These are phyloP conservation scores for Paraleonurus japonicus DNA, from an alignment of 257 asterid species.

Conservation along the genomic window DNA sequence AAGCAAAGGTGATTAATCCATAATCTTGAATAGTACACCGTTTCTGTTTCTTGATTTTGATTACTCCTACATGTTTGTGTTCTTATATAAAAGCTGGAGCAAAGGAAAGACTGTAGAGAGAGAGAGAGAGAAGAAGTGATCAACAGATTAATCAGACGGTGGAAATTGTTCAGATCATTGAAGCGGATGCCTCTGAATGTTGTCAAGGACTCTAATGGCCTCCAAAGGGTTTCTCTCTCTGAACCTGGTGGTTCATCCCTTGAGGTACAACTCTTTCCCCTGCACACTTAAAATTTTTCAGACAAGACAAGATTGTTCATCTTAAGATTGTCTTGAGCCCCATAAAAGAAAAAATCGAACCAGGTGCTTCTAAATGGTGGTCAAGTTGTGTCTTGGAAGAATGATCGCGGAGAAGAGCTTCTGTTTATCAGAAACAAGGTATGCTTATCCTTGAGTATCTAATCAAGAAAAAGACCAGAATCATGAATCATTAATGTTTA, in stretches of 20 bases:
- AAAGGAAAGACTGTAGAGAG: constrained; percentile 5
- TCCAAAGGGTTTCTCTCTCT: constrained; percentile 34
- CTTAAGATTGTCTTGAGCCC: not conserved
- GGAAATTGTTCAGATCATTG: constrained; percentile 39
- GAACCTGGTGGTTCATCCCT: constrained; percentile 41
- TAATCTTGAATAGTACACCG: not conserved
- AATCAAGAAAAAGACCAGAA: not conserved
- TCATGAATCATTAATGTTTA: not conserved
- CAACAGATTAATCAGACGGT: constrained; percentile 30
- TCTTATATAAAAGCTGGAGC: constrained; percentile 33
- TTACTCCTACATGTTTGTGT: not conserved
- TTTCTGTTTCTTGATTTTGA: not conserved
- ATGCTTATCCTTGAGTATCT: not conserved
- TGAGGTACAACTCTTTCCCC: constrained; percentile 30
- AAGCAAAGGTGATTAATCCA: constrained; percentile 24
- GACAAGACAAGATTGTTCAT: not conserved
- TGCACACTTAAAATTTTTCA: not conserved
- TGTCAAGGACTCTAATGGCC: constrained; percentile 32
- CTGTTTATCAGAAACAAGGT: constrained; percentile 56
- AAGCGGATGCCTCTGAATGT: constrained; percentile 40
- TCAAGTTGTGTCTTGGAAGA: constrained; percentile 62
- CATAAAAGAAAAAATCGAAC: not conserved
- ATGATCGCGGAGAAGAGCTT: constrained; percentile 48
- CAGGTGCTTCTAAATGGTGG: constrained; percentile 59
- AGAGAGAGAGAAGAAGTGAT: constrained; percentile 24